Evolutionary conservation across 1,139 yeast species (phyloP).

Genomic region (Petasospora rhodanensis): DNA sequence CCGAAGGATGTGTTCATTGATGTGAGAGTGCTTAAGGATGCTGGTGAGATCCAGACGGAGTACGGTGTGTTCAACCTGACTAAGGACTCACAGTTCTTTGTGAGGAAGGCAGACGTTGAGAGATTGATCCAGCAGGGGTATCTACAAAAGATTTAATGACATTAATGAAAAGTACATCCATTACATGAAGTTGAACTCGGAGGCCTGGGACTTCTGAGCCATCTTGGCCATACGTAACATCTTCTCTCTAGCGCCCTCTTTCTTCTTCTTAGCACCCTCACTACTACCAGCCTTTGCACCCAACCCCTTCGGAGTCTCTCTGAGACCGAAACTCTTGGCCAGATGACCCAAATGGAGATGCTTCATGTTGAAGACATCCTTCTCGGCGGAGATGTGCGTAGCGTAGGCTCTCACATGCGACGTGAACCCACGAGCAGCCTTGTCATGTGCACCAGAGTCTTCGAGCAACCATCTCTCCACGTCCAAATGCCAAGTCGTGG

Average conservation of each 20-base stretch:
- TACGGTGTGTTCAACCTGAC: slow-evolving; percentile 93
- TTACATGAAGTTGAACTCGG: slow-evolving; percentile 66
- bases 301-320: slow-evolving; percentile 87
- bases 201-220: slow-evolving; percentile 57
- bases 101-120: slow-evolving; percentile 90
- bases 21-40: slow-evolving; percentile 87
- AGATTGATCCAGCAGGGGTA: slow-evolving; percentile 92
- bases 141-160: slow-evolving; percentile 47
- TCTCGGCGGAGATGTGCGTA: slow-evolving; percentile 83
- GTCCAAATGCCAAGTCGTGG: slow-evolving; percentile 93
- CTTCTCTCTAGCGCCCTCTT: slow-evolving; percentile 62
- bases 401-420: slow-evolving; percentile 94
- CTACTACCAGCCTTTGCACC: slow-evolving; percentile 36
- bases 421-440: slow-evolving; percentile 74
- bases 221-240: slow-evolving; percentile 75
- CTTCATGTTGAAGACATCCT: slow-evolving; percentile 74
- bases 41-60: slow-evolving; percentile 96
- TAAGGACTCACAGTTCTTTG: slow-evolving; percentile 94
- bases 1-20: slow-evolving; percentile 91
- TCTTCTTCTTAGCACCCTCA: slow-evolving; percentile 31
- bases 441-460: slow-evolving; percentile 52
- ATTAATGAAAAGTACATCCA: background rate
- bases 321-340: slow-evolving; percentile 88
- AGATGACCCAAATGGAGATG: slow-evolving; percentile 87
- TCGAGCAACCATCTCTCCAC: slow-evolving; percentile 85